Conservation (phyloP, 306 rosid species). For the Carpinus fangiana region DNA sequence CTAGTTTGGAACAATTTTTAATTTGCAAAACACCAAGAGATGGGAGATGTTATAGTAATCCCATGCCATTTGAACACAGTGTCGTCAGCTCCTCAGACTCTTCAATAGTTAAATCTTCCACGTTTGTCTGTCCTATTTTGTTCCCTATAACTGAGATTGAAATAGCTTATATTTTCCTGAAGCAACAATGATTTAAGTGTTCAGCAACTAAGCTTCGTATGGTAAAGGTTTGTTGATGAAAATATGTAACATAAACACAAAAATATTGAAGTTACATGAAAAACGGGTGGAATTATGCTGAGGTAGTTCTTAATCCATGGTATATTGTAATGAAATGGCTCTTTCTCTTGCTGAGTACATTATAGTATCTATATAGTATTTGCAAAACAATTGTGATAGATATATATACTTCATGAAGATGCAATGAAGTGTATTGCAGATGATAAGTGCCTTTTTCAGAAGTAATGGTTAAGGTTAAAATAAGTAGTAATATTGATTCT, state of each 20-base stretch:
- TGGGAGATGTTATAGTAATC: too few relatives aligned
- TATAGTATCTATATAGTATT: too few relatives aligned
- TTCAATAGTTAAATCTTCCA: too few relatives aligned
- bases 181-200: neutral
- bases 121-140: too few relatives aligned
- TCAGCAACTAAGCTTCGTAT: neutral
- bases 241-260: neutral
- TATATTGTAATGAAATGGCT: too few relatives aligned
- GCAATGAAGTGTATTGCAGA: too few relatives aligned
- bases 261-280: slow-evolving; percentile 11
- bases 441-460: neutral
- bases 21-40: too few relatives aligned
- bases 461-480: neutral
- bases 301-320: neutral
- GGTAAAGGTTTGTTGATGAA: neutral
- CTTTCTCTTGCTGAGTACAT: too few relatives aligned
- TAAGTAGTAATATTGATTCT: neutral
- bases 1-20: too few relatives aligned
- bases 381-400: neutral
- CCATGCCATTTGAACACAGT: too few relatives aligned
- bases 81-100: too few relatives aligned
- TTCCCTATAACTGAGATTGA: neutral
- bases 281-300: slow-evolving; percentile 46
- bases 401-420: too few relatives aligned
- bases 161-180: neutral